Evolutionary conservation across 352 stramenopile genomes (phyloP), one percentile per base, ranked within the genome.

Genomic region (Phytophthora pseudosyringae): DNA sequence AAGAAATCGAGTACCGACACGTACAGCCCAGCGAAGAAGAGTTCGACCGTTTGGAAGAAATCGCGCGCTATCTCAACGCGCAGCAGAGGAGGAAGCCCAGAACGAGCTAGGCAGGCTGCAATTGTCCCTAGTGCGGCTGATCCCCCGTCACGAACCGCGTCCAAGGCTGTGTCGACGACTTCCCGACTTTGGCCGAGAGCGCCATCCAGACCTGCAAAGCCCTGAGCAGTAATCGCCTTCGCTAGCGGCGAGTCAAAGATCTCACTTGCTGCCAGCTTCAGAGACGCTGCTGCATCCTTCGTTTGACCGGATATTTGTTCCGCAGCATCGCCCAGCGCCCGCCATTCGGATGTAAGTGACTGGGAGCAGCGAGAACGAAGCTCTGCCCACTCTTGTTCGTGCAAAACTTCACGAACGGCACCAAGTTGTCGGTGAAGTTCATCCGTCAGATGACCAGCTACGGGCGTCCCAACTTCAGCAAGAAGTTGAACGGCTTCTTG

Each of bases 11-110:
- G 33, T 7, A 78, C 51, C 9, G 68, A 46, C 21, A 32, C 63
- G 44, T 83, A 81, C 29, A 86, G 45, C 6, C 71, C 70, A 13
- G 62, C 66, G 66, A 86, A 81, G 31, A 86, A 78, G 4, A 86
- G 57, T 13, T 69, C 73, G 2, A 76, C 59, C 0, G 71, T 81
- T 51, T 83, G 74, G n/a, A 69, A 70, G 36, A 81, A 86, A 25
- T 86, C 76, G 2, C 76, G 73, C n/a, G 71, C 40, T 26, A 86
- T 83, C 25, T 81, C 76, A 9, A 86, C 44, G 8, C 74, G 71
- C 21, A 82, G 46, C 12, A 85, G 45, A 9, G 73, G 69, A 13
- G 76, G 76, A 10, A 85, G 25, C 4, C 65, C 65, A 7, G 39
- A 68, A 32, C 47, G 49, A 12, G 58, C 48, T 10, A 76, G 33